Evolutionary conservation across 2,329 filamentous ascomycete genomes (phyloP), one percentile per base, ranked within the genome.

Genomic region (Aciculosporium take): DNA sequence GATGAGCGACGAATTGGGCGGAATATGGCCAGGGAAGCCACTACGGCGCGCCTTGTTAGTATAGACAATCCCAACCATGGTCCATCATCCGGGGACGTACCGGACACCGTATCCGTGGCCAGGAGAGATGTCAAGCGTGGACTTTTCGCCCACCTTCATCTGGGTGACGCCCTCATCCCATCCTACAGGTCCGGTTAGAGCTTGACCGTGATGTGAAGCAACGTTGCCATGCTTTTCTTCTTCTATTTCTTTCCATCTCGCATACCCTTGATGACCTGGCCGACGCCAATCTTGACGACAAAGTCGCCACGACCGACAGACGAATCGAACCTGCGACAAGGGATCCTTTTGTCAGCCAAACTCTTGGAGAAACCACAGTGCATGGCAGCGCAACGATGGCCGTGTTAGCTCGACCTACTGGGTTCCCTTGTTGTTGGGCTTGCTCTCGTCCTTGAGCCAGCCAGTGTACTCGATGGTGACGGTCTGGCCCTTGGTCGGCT

Each of bases 381-480:
- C 8, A 15, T 8, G n/a, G 2, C 6, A 15, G 37, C 21, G 13
- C 17, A 35, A 10, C 7, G 7, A 13, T 12, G 17, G 17, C 13
- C 3, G 37, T 17, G 13, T 21, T 12, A 35, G 17, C 6, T 37
- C 13, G 23, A 64, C 80, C 55, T 68, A 94, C 87, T 86, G 58
- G 21, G 61, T 64, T 54, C 88, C 88, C 72, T 83, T 76, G 55
- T 74, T 68, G 44, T 76, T 69, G 15, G 72, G 62, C 59, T 75
- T 64, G 48, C 56, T 64, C 18, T 67, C 56, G 56, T 93, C 80
- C 64, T 81, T 83, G 48, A 96, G 72, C 65, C 70, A 94, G 54
- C 91, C 91, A 32, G 82, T 91, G 72, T 96, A 96, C 65, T 91
- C 77, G 57, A 96, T 94, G 56, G 74, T 76, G 56, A 96, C 84